Evolutionary conservation across 2,329 filamentous ascomycete species (phyloP), one percentile per base, ranked within the genome.

Genomic region (Alternaria alternata): DNA sequence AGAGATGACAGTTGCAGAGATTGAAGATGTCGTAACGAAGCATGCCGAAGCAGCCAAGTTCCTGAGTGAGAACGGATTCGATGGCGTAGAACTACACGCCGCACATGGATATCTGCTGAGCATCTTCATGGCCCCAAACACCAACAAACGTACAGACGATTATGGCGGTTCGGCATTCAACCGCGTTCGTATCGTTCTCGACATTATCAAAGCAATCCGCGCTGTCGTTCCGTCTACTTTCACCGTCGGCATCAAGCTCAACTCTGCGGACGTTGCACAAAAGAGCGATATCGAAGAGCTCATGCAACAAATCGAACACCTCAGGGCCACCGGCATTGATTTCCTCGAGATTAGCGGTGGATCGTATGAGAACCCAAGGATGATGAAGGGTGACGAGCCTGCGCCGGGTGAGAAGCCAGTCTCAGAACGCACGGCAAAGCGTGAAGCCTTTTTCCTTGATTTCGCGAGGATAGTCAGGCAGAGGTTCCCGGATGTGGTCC

Each of bases 281-380:
- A 72, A 81, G 1, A 70, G 68, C 26, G 78, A 78, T 34, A 61
- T 72, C 1, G 62, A 83, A 9, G 87, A 87, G 12, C 85, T 82
- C 36, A 76, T 91, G 39, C 83, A 86, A 57, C 88, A 91, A 69
- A 79, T 89, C 9, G 74, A 79, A n/a, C 70, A 80, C 18, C 82
- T 89, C 5, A 75, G 75, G 0, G 78, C 76, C 5, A 81, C 80
- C 39, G 85, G 79, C 5, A 76, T 91, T 1, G 89, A 92, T 75
- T 91, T 91, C 64, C 76, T 92, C 2, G 89, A 92, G 75, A 83
- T 92, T 26, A 87, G 84, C 18, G 90, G 89, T 0, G 89, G 90
- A 0, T 85, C 67, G 3, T 62, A 53, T 54, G 63, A 65, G 22
- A 55, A 68, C 51, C 56, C 56, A 20, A 48, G 46, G 12, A 48